A percentile compares a stretch with the other conserved stretches of the same genome.
Evolutionary conservation across 805 yeast genomes (phyloP).

Genomic region (Teunomyces barrocoloradensis): DNA sequence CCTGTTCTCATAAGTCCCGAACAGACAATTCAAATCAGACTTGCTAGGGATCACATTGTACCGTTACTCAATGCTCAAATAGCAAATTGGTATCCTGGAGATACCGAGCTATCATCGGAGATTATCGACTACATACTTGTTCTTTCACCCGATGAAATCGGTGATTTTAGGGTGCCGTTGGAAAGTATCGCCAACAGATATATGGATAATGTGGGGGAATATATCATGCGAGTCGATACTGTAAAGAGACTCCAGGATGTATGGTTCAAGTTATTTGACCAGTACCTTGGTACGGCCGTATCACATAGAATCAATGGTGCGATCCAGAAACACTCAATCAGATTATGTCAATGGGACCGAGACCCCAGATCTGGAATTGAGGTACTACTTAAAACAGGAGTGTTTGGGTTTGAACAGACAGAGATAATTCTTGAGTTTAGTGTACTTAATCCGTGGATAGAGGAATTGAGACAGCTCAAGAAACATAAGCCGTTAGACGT

Average conservation of each 20-base stretch:
- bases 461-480: slow-evolving; percentile 13
- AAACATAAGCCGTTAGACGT: slow-evolving; percentile 1
- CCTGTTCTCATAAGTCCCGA: slow-evolving; percentile 14
- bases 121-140: slow-evolving; percentile 21
- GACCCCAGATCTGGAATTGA: neutral
- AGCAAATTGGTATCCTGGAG: slow-evolving; percentile 16
- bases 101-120: slow-evolving; percentile 10
- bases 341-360: neutral
- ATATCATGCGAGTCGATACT: neutral
- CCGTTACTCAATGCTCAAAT: slow-evolving; percentile 15
- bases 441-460: slow-evolving; percentile 39
- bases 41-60: slow-evolving; percentile 16
- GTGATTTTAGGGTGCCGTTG: slow-evolving; percentile 6
- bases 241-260: slow-evolving; percentile 7
- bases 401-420: neutral
- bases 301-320: neutral
- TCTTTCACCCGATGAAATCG: slow-evolving; percentile 9
- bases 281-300: slow-evolving; percentile 7
- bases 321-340: slow-evolving; percentile 2
- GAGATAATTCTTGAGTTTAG: slow-evolving; percentile 22
- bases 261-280: slow-evolving; percentile 15
- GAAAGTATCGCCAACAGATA: slow-evolving; percentile 10
- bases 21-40: slow-evolving; percentile 10
- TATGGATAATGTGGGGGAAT: slow-evolving; percentile 8
- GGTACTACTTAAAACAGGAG: neutral